A percentile compares a stretch with the other conserved stretches of the same genome.
phyloP scores from a whole-genome alignment of 805 yeast species.

The Candida easanensis region DNA sequence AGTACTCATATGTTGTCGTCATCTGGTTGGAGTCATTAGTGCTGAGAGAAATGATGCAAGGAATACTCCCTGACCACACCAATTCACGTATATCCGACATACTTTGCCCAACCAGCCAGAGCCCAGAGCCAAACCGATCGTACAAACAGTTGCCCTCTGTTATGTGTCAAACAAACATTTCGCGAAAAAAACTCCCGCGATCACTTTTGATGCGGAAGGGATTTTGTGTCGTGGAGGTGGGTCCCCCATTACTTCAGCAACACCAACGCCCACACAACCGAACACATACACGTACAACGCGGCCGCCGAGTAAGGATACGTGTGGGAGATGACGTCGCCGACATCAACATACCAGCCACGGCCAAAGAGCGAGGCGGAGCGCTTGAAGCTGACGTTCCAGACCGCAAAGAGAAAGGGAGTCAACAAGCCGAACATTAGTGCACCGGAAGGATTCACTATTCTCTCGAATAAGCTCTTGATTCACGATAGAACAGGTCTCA shows the following conservation, averaged over 20 bases:
- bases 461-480: not conserved
- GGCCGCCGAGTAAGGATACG: no score
- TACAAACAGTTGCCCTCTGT: not conserved
- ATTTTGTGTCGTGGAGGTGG: no score
- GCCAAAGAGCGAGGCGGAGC: not conserved
- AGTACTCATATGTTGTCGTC: slow-evolving; percentile 11
- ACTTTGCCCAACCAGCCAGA: slow-evolving; percentile 1
- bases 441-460: not conserved
- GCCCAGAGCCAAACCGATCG: no score
- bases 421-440: not conserved
- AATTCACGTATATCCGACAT: slow-evolving; percentile 34
- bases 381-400: not conserved
- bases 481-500: slow-evolving; percentile 1
- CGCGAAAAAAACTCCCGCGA: no score
- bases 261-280: no score
- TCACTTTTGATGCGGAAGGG: no score
- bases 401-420: slow-evolving; percentile 2
- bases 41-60: slow-evolving; percentile 37
- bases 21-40: slow-evolving; percentile 23
- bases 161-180: no score
- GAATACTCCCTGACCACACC: slow-evolving; percentile 56
- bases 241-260: no score
- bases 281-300: no score
- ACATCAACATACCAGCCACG: not conserved
- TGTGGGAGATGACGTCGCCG: no score